phyloP scores from a whole-genome alignment of 2,329 filamentous ascomycete genomes.

The Fusarium oxysporum region DNA sequence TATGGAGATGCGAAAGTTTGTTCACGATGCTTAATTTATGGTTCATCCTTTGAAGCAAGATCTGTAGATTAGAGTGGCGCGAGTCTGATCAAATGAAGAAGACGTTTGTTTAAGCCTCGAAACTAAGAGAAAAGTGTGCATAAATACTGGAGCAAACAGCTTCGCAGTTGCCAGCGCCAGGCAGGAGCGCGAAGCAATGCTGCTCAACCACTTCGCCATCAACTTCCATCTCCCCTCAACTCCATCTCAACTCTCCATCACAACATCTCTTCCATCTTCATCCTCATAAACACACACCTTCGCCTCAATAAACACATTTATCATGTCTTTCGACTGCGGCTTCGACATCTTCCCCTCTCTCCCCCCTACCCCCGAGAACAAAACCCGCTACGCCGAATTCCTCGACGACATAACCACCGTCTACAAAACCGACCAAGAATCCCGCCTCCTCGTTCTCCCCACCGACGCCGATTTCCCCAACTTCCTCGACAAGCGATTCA shows the following conservation, averaged over 20 bases:
- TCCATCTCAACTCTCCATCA: not conserved
- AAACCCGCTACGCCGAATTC: not conserved
- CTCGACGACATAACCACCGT: not conserved
- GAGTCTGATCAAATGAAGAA: fast-evolving
- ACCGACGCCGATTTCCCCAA: not conserved
- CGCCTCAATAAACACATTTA: not conserved
- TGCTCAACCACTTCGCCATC: not conserved
- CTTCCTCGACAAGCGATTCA: not conserved
- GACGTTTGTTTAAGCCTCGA: not conserved
- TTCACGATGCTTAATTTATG: not conserved
- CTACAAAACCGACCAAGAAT: not conserved
- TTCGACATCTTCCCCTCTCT: slow-evolving; percentile 21
- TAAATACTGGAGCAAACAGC: not conserved
- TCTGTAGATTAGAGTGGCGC: not conserved
- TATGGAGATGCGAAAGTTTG: not conserved
- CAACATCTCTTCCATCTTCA: not conserved
- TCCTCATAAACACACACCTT: too few relatives aligned
- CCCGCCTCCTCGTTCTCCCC: not conserved
- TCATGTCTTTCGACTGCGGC: slow-evolving; percentile 5
- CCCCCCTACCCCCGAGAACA: not conserved
- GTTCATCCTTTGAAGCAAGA: not conserved
- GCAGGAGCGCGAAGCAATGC: not conserved
- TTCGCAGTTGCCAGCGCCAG: not conserved
- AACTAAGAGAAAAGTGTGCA: too few relatives aligned
- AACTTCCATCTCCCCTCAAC: not conserved